A percentile compares a stretch with the other conserved stretches of the same genome.
phyloP scores from a whole-genome alignment of 208 protist species.

The Wallacemonas collosoma region DNA sequence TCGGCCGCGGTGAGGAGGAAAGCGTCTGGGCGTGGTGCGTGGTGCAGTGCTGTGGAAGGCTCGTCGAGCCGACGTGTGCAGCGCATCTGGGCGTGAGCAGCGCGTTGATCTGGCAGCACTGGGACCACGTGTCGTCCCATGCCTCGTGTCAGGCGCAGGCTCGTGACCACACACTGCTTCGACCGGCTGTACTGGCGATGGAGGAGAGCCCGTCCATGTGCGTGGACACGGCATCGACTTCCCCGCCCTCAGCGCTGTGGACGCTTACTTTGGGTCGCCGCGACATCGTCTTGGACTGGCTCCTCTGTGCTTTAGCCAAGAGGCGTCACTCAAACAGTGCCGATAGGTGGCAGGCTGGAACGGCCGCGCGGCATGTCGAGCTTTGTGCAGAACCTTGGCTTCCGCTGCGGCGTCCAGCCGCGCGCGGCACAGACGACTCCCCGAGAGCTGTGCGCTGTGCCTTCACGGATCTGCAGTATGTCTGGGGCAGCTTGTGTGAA shows the following conservation, averaged over 20 bases:
- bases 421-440: neutral
- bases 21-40: neutral
- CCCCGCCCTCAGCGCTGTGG: no score
- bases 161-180: no score
- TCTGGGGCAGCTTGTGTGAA: slow-evolving; percentile 1
- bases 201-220: no score
- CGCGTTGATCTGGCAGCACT: slow-evolving; percentile 1
- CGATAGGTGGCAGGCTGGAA: no score
- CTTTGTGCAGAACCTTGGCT: no score
- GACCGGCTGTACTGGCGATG: no score
- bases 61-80: slow-evolving; percentile 6
- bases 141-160: no score
- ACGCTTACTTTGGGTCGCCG: neutral
- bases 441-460: neutral
- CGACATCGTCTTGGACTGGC: neutral
- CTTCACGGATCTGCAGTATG: neutral
- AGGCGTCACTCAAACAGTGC: neutral
- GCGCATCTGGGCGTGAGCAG: neutral
- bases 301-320: neutral
- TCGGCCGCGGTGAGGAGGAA: neutral
- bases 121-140: neutral
- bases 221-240: no score
- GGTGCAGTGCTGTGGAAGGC: neutral
- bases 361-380: no score
- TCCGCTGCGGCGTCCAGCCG: no score